Evolutionary conservation across 768 basidiomycete genomes (phyloP), one percentile per base, ranked within the genome.

Genomic region (Termitomyces sp.): DNA sequence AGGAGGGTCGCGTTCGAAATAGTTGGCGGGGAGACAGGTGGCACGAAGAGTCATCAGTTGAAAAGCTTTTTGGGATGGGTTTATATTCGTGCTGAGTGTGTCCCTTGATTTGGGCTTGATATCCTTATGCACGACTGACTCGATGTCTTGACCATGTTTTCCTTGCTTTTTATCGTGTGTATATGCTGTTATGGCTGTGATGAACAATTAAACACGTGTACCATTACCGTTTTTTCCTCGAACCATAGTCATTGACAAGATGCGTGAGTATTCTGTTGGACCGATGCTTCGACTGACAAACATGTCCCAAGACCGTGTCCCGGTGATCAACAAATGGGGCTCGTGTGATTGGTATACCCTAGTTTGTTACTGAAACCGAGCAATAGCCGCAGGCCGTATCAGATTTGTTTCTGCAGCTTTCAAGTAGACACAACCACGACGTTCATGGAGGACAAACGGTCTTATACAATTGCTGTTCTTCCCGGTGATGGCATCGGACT

Each of bases 401-500:
- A 9, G 22, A 50, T 18, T 18, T 9, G 10, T 46, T 18, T 30
- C 26, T 26, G 26, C 0, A 8, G 2, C 16, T 18, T 16, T 7
- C 10, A 14, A 26, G 12, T 16, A 16, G 24, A 45, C 26, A 45
- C 24, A 12, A 37, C 22, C 9, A 37, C 24, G 24, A n/a, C 18
- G 18, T 18, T 24, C 9, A 69, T 68, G 64, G 48, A 56, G 1
- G 55, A 49, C 24, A 37, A 57, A 42, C 69, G 69, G 32, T 65
- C 67, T 3, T 75, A 74, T 67, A 74, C 68, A 12, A 79, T 83
- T 45, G 81, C 80, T 33, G 78, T 78, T 36, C 74, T 83, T 14
- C 76, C 80, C 6, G 82, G 79, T 16, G 82, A 83, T 67, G 82
- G 82, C 7, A 82, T 82, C 59, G 82, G 82, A 3, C 68, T 74